phyloP scores from a whole-genome alignment of 73 alveolate genomes.

The Paramecium bursaria region DNA sequence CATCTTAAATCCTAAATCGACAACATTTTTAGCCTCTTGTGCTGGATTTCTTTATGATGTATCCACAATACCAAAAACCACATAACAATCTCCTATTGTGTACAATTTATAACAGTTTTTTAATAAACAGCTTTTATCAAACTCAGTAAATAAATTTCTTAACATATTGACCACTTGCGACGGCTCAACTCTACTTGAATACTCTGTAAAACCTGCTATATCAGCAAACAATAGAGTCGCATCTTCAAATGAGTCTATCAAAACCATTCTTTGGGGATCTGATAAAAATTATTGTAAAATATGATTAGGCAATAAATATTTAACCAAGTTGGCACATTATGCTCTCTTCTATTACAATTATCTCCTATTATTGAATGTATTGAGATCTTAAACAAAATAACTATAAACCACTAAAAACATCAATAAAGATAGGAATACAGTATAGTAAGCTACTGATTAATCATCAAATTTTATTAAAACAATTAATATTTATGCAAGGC shows the following conservation, averaged over 20 bases:
- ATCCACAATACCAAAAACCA: slow-evolving; percentile 87
- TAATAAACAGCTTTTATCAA: slow-evolving; percentile 82
- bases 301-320: slow-evolving; percentile 65
- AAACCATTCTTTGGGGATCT: slow-evolving; percentile 80
- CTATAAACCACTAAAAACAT: slow-evolving; percentile 12
- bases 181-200: slow-evolving; percentile 82
- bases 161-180: slow-evolving; percentile 85
- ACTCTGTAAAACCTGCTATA: slow-evolving; percentile 88
- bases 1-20: slow-evolving; percentile 88
- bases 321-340: slow-evolving; percentile 21
- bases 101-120: slow-evolving; percentile 83
- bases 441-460: slow-evolving; percentile 10
- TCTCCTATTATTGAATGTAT: slow-evolving; percentile 49
- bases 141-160: slow-evolving; percentile 79
- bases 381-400: slow-evolving; percentile 36
- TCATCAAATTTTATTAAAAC: slow-evolving; percentile 1
- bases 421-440: slow-evolving; percentile 1
- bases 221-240: slow-evolving; percentile 91
- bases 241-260: slow-evolving; percentile 79
- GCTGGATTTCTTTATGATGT: slow-evolving; percentile 81
- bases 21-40: slow-evolving; percentile 84
- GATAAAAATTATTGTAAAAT: slow-evolving; percentile 69
- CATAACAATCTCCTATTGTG: slow-evolving; percentile 93
- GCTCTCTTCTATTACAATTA: slow-evolving; percentile 29
- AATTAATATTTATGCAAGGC: slow-evolving; percentile 14